Conservation (phyloP, 2,329 filamentous ascomycete genomes). For the Penicillium capsulatum region DNA sequence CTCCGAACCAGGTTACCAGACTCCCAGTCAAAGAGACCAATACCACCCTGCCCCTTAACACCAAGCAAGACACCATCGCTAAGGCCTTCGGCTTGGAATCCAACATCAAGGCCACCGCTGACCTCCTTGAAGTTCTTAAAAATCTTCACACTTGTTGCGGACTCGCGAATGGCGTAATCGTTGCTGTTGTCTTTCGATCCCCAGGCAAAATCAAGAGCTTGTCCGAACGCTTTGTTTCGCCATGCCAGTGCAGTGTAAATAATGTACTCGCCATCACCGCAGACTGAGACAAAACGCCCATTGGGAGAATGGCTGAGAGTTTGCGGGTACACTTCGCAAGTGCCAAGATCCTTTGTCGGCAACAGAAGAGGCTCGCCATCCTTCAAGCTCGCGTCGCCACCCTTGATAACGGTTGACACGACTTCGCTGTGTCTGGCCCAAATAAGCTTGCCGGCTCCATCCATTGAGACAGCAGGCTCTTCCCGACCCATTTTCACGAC, state of each 20-base stretch:
- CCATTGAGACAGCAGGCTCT: slow-evolving; percentile 97
- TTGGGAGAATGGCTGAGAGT: slow-evolving; percentile 95
- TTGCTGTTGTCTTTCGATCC: slow-evolving; percentile 96
- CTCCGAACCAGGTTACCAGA: slow-evolving; percentile 82
- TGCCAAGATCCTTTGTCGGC: slow-evolving; percentile 89
- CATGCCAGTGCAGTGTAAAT: slow-evolving; percentile 96
- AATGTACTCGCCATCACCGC: slow-evolving; percentile 97
- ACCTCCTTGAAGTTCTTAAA: slow-evolving; percentile 98
- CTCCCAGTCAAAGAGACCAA: slow-evolving; percentile 96
- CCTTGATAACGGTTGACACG: slow-evolving; percentile 90
- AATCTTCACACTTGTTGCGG: slow-evolving; percentile 87
- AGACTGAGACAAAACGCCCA: slow-evolving; percentile 81
- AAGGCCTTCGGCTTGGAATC: slow-evolving; percentile 89
- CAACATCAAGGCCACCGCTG: slow-evolving; percentile 80
- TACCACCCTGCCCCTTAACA: slow-evolving; percentile 89
- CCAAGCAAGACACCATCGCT: slow-evolving; percentile 85
- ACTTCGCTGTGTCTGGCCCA: slow-evolving; percentile 96
- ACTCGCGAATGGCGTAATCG: slow-evolving; percentile 96
- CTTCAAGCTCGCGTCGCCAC: slow-evolving; percentile 75
- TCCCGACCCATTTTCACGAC: slow-evolving; percentile 97
- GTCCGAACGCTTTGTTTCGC: slow-evolving; percentile 96
- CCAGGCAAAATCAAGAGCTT: slow-evolving; percentile 94
- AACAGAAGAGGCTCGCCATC: slow-evolving; percentile 83
- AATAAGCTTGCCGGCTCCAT: slow-evolving; percentile 88
- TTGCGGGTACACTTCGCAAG: slow-evolving; percentile 94